These are phyloP conservation scores for Magnaporthiopsis rhizophila DNA, from an alignment of 2,329 filamentous ascomycete genomes.

Conservation along the genomic window DNA sequence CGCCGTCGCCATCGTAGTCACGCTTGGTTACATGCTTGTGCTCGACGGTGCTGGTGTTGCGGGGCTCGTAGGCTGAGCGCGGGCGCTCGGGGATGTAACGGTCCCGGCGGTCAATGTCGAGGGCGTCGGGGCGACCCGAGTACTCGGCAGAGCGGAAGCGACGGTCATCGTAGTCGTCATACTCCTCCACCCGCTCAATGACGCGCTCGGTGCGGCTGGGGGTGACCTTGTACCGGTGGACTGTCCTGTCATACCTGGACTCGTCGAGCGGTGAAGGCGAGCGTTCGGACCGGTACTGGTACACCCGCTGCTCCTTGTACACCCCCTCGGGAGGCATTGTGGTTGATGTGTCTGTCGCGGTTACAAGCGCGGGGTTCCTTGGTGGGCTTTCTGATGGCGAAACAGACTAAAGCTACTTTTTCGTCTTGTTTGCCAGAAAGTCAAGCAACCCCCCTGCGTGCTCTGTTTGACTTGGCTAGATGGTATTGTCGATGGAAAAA, in stretches of 20 bases:
- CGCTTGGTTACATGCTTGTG: constrained; percentile 21
- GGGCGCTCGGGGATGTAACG: constrained; percentile 39
- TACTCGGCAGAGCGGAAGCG: constrained; percentile 34
- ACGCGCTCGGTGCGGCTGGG: constrained; percentile 30
- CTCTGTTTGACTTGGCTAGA: not conserved
- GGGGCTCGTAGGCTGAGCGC: constrained; percentile 39
- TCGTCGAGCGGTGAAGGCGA: constrained; percentile 5
- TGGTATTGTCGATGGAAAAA: not conserved
- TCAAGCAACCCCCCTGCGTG: not conserved
- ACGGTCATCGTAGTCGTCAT: constrained; percentile 36
- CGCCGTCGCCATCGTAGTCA: constrained; percentile 17
- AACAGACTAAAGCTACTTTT: not conserved
- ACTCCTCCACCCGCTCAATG: constrained; percentile 26
- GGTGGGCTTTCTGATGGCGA: not conserved
- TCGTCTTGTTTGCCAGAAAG: not conserved
- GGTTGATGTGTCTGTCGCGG: not conserved
- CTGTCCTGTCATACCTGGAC: constrained; percentile 22
- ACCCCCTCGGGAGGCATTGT: constrained; percentile 7
- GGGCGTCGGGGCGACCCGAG: constrained; percentile 28
- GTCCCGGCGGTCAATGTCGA: constrained; percentile 32
- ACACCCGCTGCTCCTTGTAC: constrained; percentile 5
- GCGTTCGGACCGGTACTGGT: constrained; percentile 1
- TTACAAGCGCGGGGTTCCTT: not conserved
- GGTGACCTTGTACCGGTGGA: constrained; percentile 44
- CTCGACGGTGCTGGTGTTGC: constrained; percentile 21